Base-by-base conservation (phyloP, 2,329 filamentous ascomycete species). In the Lojkania enalia region DNA sequence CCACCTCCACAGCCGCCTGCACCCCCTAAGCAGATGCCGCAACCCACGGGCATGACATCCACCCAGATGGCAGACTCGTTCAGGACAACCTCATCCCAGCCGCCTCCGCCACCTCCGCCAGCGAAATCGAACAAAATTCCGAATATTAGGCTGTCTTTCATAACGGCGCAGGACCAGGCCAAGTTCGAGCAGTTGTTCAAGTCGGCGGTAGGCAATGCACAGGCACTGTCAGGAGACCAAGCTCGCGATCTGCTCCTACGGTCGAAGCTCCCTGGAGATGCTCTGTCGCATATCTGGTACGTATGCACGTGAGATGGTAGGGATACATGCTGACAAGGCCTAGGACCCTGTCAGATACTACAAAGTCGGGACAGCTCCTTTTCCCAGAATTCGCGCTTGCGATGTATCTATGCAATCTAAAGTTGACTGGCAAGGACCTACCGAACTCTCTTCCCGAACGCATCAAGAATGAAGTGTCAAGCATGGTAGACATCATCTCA, bases 401-500 rank as follows among this genome's bases (percentile, higher is more conserved):
- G 51, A 97, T 99, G 94, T 99, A 99, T 61, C 82, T 99, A 21
- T 99, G 94, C 77, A 99, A 97, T 65, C 67, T 99, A 57, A 94
- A 87, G 68, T 77, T 97, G 46, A 94, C 89, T 0, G 90, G 90
- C 47, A 96, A 95, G 71, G 77, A 85, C 0, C 72, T 99, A 18
- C 94, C 94, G 0, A 64, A 78, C 2, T 70, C 66, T 4, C 77
- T 99, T 7, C 94, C 94, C 0, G 90, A 96, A 21, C 86, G 83
- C 47, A 85, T 99, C 54, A 87, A 85, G 74, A 99, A 99, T 61
- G 94, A 99, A 70, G 94, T 99, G 14, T 97, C 92, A 3, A 96
- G 94, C 72, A 97, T 99, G 91, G 94, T 99, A 30, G 94, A 99
- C 66, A 99, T 99, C 44, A 99, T 99, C 65, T 96, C 90, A 48